Conservation (phyloP, 73 alveolate species). For the Stentor coeruleus region DNA sequence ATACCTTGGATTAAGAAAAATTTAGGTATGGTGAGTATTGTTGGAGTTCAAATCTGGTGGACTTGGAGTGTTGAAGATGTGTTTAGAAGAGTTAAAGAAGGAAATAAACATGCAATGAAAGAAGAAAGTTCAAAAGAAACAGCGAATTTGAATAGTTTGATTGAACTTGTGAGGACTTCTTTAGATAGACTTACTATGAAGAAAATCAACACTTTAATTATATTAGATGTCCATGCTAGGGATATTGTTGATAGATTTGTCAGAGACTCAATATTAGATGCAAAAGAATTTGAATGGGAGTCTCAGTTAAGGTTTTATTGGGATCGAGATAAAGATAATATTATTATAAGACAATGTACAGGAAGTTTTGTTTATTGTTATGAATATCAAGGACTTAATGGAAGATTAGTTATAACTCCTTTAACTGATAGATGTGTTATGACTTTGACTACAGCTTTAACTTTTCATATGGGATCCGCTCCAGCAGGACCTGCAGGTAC, state of each 20-base stretch:
- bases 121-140: constrained; percentile 73
- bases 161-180: constrained; percentile 94
- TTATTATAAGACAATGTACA: constrained; percentile 93
- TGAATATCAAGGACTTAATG: constrained; percentile 88
- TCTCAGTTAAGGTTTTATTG: constrained; percentile 98
- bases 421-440: constrained; percentile 98
- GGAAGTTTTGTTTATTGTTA: constrained; percentile 80
- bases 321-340: constrained; percentile 95
- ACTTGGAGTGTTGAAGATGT: constrained; percentile 99
- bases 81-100: constrained; percentile 97
- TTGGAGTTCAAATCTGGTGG: constrained; percentile 99
- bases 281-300: constrained; percentile 99
- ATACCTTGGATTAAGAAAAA: constrained; percentile 89
- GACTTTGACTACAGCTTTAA: constrained; percentile 98
- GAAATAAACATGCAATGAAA: constrained; percentile 99
- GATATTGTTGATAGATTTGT: constrained; percentile 94
- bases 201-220: constrained; percentile 94
- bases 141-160: constrained; percentile 83
- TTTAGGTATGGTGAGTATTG: constrained; percentile 98
- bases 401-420: constrained; percentile 99
- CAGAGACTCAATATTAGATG: constrained; percentile 90
- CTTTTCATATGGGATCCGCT: constrained; percentile 96
- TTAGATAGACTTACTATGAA: constrained; percentile 79
- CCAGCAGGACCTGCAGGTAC: constrained; percentile 99
- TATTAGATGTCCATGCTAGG: constrained; percentile 99